phyloP scores from a whole-genome alignment of 169 alveolate genomes.

The Pseudocohnilembus persalinus region DNA sequence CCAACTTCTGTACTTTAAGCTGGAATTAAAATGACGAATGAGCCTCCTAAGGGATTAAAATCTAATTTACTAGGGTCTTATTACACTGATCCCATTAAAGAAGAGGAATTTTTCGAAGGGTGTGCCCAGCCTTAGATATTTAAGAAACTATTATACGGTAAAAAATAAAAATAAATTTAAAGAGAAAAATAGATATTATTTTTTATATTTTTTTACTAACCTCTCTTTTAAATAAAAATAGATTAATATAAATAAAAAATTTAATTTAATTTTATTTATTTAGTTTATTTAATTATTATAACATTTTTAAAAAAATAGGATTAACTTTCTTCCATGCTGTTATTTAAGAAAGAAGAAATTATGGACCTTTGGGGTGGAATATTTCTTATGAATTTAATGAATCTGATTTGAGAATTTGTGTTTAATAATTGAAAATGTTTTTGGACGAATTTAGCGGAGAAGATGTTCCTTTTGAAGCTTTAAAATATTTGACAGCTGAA shows the following conservation, averaged over 20 bases:
- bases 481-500: slow-evolving; percentile 83
- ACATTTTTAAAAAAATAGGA: slow-evolving; percentile 86
- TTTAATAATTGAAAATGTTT: slow-evolving; percentile 72
- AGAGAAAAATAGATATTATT: not conserved
- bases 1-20: slow-evolving; percentile 92
- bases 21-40: slow-evolving; percentile 90
- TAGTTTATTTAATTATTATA: too few relatives aligned
- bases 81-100: slow-evolving; percentile 79
- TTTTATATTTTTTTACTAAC: too few relatives aligned
- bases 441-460: slow-evolving; percentile 73
- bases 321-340: slow-evolving; percentile 94
- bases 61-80: slow-evolving; percentile 81
- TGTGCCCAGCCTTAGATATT: slow-evolving; percentile 74
- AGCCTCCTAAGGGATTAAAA: slow-evolving; percentile 91
- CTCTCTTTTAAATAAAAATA: too few relatives aligned
- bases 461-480: slow-evolving; percentile 84
- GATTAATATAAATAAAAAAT: too few relatives aligned
- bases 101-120: slow-evolving; percentile 82
- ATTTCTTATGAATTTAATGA: slow-evolving; percentile 93
- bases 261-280: too few relatives aligned
- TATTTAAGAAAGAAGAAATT: slow-evolving; percentile 88
- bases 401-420: slow-evolving; percentile 83
- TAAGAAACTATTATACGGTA: slow-evolving; percentile 78
- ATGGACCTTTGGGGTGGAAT: slow-evolving; percentile 95
- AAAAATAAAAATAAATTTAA: too few relatives aligned